Evolutionary conservation across 768 basidiomycete genomes (phyloP).

Genomic region (Pholiota microspora): DNA sequence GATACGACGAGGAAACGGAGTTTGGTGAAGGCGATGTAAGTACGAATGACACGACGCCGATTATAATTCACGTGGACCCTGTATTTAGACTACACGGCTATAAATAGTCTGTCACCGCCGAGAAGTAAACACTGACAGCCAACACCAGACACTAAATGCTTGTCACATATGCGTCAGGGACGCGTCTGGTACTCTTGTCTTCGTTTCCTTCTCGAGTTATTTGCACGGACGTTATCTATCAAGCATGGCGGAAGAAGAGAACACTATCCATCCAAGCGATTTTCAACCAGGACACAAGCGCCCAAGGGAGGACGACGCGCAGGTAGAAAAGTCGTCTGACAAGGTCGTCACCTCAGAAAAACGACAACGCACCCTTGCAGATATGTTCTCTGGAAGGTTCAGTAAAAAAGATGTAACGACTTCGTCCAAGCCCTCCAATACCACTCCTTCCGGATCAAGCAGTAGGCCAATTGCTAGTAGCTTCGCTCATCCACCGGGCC

Average conservation of each 20-base stretch:
- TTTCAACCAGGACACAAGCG: constrained; percentile 6
- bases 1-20: neutral
- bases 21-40: neutral
- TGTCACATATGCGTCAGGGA: neutral
- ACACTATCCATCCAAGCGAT: constrained; percentile 30
- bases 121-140: neutral
- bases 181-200: constrained; percentile 1
- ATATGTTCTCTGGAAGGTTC: constrained; percentile 52
- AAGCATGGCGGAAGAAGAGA: constrained; percentile 7
- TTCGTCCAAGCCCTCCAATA: constrained; percentile 1
- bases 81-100: neutral
- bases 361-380: constrained; percentile 63
- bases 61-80: neutral
- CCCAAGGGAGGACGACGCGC: constrained; percentile 5
- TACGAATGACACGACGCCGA: neutral
- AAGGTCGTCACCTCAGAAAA: constrained; percentile 24
- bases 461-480: neutral
- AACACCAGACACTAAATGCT: neutral
- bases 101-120: constrained; percentile 5
- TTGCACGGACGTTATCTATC: too few species aligned
- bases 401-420: constrained; percentile 20
- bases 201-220: too few species aligned
- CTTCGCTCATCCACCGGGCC: neutral
- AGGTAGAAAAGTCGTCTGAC: neutral
- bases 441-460: neutral